phyloP scores from a whole-genome alignment of 2,329 filamentous ascomycete species.

The Penicillium occitanis region DNA sequence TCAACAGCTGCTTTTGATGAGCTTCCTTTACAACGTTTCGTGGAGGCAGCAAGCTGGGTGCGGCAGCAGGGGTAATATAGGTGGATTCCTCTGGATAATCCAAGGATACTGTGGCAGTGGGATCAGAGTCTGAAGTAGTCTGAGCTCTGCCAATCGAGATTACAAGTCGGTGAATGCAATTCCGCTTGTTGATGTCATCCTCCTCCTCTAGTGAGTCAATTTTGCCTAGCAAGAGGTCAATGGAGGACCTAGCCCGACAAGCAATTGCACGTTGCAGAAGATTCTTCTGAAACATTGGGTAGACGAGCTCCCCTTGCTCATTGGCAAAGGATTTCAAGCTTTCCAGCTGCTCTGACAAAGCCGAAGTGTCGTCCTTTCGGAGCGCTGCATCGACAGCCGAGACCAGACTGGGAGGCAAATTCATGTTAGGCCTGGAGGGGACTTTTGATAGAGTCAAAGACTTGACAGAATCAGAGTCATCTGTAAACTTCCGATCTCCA shows the following conservation, averaged over 20 bases:
- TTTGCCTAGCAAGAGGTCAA: constrained; percentile 67
- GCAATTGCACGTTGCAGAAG: constrained; percentile 56
- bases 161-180: constrained; percentile 87
- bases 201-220: constrained; percentile 75
- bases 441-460: constrained; percentile 74
- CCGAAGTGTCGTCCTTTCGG: constrained; percentile 42
- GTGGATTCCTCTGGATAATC: constrained; percentile 58
- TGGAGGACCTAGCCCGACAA: constrained; percentile 71
- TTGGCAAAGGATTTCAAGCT: constrained; percentile 58
- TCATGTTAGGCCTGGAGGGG: constrained; percentile 71
- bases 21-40: constrained; percentile 66
- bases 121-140: constrained; percentile 54
- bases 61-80: constrained; percentile 76
- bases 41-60: constrained; percentile 62
- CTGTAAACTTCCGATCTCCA: constrained; percentile 71
- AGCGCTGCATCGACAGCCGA: constrained; percentile 44
- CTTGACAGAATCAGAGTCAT: constrained; percentile 71
- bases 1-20: constrained; percentile 58
- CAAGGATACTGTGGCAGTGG: constrained; percentile 53
- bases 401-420: constrained; percentile 61
- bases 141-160: constrained; percentile 83
- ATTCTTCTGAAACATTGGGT: constrained; percentile 58
- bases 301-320: constrained; percentile 62
- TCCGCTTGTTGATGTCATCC: constrained; percentile 90
- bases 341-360: constrained; percentile 53